phyloP scores from a whole-genome alignment of 2,329 filamentous ascomycete species.

The Aureobasidium pullulans region DNA sequence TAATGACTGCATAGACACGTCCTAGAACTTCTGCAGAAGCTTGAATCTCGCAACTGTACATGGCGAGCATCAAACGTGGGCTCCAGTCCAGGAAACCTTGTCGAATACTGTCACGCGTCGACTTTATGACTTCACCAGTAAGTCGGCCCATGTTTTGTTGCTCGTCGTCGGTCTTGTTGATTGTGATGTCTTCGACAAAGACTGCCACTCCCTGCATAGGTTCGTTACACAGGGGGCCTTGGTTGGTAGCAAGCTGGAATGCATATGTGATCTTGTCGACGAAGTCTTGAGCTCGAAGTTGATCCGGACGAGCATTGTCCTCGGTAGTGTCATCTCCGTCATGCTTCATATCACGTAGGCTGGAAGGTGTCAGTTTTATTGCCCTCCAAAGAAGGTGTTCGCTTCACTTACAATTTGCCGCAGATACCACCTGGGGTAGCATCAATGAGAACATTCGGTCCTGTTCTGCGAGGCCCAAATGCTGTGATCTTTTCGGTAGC shows the following conservation, averaged over 20 bases:
- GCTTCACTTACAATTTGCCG: constrained; percentile 56
- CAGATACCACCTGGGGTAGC: constrained; percentile 65
- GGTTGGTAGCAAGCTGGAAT: constrained; percentile 84
- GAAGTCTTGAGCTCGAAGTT: constrained; percentile 48
- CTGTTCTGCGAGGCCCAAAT: constrained; percentile 78
- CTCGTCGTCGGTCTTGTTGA: constrained; percentile 47
- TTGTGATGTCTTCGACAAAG: constrained; percentile 70
- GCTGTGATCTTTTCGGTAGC: constrained; percentile 75
- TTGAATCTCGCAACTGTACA: constrained; percentile 98
- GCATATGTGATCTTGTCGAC: constrained; percentile 87
- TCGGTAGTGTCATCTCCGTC: constrained; percentile 18
- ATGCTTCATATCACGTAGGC: constrained; percentile 23
- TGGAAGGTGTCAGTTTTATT: neutral
- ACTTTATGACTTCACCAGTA: constrained; percentile 89
- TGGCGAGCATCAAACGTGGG: constrained; percentile 86
- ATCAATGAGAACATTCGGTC: constrained; percentile 86
- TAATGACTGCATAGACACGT: constrained; percentile 95
- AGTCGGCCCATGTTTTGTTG: constrained; percentile 64
- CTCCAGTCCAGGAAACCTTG: constrained; percentile 92
- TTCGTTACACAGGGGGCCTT: constrained; percentile 87
- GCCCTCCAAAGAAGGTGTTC: neutral
- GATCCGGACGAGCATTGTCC: constrained; percentile 47
- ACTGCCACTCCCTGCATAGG: constrained; percentile 90
- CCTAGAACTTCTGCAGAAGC: constrained; percentile 90
- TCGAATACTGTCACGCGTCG: constrained; percentile 74